phyloP scores from a whole-genome alignment of 441 rosid species.

The Rhodomyrtus psidioides region DNA sequence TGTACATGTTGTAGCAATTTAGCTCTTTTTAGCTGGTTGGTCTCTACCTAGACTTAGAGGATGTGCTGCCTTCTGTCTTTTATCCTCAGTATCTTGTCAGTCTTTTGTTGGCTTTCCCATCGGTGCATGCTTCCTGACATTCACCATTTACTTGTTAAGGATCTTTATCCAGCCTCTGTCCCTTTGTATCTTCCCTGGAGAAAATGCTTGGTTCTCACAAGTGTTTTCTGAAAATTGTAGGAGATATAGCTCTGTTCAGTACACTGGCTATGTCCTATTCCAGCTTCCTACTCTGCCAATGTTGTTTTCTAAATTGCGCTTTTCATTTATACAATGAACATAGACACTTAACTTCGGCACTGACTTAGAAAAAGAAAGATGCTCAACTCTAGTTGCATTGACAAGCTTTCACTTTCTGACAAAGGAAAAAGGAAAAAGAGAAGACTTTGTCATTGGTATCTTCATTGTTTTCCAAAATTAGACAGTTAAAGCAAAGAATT shows the following conservation, averaged over 20 bases:
- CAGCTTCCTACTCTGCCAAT: not conserved
- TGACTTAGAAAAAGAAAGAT: not conserved
- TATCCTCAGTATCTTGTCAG: not conserved
- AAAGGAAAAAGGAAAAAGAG: not conserved
- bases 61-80: not conserved
- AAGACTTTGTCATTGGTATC: not conserved
- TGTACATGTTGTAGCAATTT: not conserved
- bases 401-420: not conserved
- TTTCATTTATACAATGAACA: not conserved
- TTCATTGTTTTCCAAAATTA: not conserved
- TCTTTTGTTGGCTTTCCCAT: not conserved
- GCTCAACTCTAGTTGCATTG: not conserved
- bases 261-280: not conserved
- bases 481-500: not conserved
- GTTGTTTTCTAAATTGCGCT: not conserved
- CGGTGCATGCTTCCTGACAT: not conserved
- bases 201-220: not conserved
- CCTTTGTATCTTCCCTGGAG: not conserved
- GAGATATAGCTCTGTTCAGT: not conserved
- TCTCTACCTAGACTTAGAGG: not conserved
- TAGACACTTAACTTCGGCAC: not conserved
- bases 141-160: not conserved
- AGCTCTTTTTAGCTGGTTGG: not conserved
- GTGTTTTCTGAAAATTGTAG: not conserved
- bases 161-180: not conserved